A percentile compares a stretch with the other conserved stretches of the same genome.
Evolutionary conservation across 345 rosid genomes (phyloP).

Genomic region (Dimocarpus longan): DNA sequence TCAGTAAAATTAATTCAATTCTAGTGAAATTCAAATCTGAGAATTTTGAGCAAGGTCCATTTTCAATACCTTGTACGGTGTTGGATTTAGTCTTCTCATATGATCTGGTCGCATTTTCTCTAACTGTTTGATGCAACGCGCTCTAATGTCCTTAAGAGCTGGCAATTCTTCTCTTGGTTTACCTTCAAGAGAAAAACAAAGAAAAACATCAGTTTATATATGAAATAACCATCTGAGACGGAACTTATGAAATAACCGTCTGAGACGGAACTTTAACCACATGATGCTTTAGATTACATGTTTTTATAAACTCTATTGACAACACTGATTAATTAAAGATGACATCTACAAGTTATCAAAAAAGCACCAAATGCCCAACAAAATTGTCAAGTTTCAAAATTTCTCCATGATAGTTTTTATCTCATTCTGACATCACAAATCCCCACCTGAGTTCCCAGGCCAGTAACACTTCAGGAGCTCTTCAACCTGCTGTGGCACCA

Average conservation of each 20-base stretch:
- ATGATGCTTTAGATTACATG: neutral
- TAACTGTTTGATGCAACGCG: conserved; percentile 81
- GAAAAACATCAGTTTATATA: neutral
- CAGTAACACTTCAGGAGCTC: conserved; percentile 92
- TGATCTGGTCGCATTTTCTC: conserved; percentile 93
- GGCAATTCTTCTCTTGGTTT: conserved; percentile 71
- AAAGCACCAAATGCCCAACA: neutral
- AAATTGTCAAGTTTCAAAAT: neutral
- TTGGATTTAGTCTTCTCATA: conserved; percentile 91
- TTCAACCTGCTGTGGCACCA: conserved; percentile 89
- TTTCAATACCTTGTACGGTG: conserved; percentile 80
- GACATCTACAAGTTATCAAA: neutral
- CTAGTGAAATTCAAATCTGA: neutral
- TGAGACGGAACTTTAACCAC: no score
- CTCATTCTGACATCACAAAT: no score
- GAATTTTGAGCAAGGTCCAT: neutral
- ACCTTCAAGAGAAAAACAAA: conserved; percentile 41
- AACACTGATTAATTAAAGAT: neutral
- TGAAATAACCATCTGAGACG: no score
- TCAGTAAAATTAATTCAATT: neutral
- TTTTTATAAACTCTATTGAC: neutral
- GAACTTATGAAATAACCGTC: no score
- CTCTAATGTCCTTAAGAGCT: conserved; percentile 61
- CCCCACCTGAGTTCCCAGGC: conserved; percentile 81
- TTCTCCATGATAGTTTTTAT: neutral